A percentile compares a stretch with the other conserved stretches of the same genome.
Evolutionary conservation across 768 basidiomycete species (phyloP).

Genomic region (Tylopilus sp.): DNA sequence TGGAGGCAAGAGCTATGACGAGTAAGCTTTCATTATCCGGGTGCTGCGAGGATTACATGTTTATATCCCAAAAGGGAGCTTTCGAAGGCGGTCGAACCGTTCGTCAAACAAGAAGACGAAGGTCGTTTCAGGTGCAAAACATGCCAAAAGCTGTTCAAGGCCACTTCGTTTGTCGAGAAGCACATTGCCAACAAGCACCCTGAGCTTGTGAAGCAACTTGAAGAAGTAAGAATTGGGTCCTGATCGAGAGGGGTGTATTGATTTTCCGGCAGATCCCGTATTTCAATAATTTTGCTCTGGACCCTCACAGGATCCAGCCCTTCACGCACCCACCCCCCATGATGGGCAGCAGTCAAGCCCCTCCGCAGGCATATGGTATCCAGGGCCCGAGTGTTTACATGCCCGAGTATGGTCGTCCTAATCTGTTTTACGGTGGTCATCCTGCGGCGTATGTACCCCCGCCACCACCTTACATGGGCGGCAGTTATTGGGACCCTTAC

Average conservation of each 20-base stretch:
- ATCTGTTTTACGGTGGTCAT: conserved; percentile 39
- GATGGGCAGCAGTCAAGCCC: conserved; percentile 67
- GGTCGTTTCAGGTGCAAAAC: conserved; percentile 96
- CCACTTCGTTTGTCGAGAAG: conserved; percentile 95
- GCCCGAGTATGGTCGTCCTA: conserved; percentile 39
- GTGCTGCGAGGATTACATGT: conserved; percentile 10
- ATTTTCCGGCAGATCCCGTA: conserved; percentile 63
- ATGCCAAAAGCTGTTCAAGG: conserved; percentile 97
- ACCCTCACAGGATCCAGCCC: conserved; percentile 89
- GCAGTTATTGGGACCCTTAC: conserved; percentile 46
- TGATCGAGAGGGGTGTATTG: conserved; percentile 10
- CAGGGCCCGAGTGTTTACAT: conserved; percentile 57
- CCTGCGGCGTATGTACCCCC: conserved; percentile 33
- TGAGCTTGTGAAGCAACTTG: conserved; percentile 77
- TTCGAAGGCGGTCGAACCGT: conserved; percentile 69
- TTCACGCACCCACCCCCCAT: conserved; percentile 73
- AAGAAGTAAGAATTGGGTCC: conserved; percentile 58
- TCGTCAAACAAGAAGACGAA: conserved; percentile 94
- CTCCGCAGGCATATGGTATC: conserved; percentile 83
- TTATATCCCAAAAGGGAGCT: conserved; percentile 58
- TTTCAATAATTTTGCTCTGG: conserved; percentile 95
- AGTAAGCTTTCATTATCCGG: conserved; percentile 51
- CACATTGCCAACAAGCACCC: conserved; percentile 94
- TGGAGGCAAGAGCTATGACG: conserved; percentile 86
- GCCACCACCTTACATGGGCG: conserved; percentile 38